Percentiles rank a stretch among this genome's conserved stretches.
Conservation (phyloP, 164 flowering plant genomes). For the Protea cynaroides region DNA sequence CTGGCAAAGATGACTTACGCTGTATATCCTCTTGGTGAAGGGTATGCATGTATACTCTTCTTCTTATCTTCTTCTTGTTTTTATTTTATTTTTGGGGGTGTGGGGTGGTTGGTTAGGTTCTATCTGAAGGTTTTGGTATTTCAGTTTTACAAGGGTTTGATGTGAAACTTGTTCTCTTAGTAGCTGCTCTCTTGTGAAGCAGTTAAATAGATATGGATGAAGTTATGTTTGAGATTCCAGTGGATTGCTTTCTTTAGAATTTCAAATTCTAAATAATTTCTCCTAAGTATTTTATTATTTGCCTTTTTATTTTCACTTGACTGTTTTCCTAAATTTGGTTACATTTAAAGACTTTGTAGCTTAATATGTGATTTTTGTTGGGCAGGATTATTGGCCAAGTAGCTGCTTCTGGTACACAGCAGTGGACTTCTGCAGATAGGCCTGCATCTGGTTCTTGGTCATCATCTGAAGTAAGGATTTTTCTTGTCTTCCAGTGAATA, state of each 20-base stretch:
- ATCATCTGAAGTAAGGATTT: slow-evolving; percentile 42
- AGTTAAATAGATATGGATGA: no score
- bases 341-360: not conserved
- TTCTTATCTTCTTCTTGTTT: not conserved
- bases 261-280: no score
- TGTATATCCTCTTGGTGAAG: slow-evolving; percentile 74
- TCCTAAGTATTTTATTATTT: not conserved
- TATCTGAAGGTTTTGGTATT: not conserved
- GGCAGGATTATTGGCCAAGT: slow-evolving; percentile 74
- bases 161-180: no score
- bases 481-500: slow-evolving; percentile 1
- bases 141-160: no score
- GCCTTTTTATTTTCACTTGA: not conserved
- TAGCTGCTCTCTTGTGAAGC: no score
- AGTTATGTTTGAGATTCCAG: no score
- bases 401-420: slow-evolving; percentile 62
- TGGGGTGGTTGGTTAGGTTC: not conserved
- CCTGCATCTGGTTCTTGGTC: slow-evolving; percentile 23
- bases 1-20: slow-evolving; percentile 73
- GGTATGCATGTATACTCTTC: slow-evolving; percentile 35
- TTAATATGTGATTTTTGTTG: slow-evolving; percentile 8
- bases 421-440: slow-evolving; percentile 57
- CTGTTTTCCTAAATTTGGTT: not conserved
- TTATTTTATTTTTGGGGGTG: not conserved
- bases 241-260: no score